phyloP scores from a whole-genome alignment of 2,329 filamentous ascomycete species.

The Cordyceps pruinosa region DNA sequence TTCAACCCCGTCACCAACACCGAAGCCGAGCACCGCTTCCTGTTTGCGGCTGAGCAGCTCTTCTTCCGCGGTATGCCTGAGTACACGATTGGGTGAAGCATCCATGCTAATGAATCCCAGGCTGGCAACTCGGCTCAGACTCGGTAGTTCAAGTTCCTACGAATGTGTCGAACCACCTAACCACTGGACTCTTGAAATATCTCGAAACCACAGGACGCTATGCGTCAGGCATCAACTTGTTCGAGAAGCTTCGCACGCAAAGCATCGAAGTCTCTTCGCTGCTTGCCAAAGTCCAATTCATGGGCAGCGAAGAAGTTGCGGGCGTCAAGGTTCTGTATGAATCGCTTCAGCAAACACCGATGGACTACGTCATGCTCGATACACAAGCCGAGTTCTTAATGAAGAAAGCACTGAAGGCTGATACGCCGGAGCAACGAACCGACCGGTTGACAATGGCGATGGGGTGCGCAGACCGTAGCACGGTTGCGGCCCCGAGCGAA shows the following conservation, averaged over 20 bases:
- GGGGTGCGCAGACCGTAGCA: constrained; percentile 88
- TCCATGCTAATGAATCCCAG: constrained; percentile 35
- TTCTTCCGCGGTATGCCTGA: constrained; percentile 75
- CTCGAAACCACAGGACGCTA: constrained; percentile 93
- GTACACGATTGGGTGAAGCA: neutral
- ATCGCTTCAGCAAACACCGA: constrained; percentile 81
- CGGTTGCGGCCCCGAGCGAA: constrained; percentile 91
- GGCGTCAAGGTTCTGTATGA: constrained; percentile 84
- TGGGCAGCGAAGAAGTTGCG: constrained; percentile 95
- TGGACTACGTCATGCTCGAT: constrained; percentile 96
- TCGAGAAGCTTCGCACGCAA: constrained; percentile 85
- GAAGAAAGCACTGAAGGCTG: constrained; percentile 62
- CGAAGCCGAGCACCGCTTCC: constrained; percentile 94
- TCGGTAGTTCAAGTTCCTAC: constrained; percentile 97
- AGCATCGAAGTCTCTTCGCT: constrained; percentile 93
- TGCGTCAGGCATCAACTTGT: constrained; percentile 91
- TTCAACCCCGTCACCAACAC: constrained; percentile 98
- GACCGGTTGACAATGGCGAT: constrained; percentile 77
- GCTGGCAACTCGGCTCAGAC: constrained; percentile 93
- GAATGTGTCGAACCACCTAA: constrained; percentile 91
- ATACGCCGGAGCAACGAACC: constrained; percentile 48
- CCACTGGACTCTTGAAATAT: constrained; percentile 87
- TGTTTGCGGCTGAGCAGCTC: constrained; percentile 86
- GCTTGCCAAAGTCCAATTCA: constrained; percentile 82
- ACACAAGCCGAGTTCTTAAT: constrained; percentile 89